Percentiles rank a stretch among this genome's conserved stretches.
Evolutionary conservation across 768 basidiomycete genomes (phyloP).

Genomic region (Pleurotus citrinopileatus): DNA sequence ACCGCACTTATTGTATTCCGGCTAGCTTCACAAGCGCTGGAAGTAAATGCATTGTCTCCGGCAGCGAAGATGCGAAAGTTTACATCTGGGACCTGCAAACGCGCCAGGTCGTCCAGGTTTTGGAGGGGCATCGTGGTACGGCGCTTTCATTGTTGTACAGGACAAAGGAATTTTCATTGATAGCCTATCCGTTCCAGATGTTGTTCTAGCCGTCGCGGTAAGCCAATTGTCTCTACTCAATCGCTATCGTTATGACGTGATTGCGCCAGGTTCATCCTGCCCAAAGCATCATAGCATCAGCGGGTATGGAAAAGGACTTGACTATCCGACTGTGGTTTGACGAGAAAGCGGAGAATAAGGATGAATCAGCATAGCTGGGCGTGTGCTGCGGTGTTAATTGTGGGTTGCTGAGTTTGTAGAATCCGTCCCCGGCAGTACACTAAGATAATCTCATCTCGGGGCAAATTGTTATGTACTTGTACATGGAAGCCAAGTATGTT

Average conservation of each 20-base stretch:
- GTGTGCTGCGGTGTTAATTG: too few relatives aligned
- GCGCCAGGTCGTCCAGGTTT: slow-evolving; percentile 67
- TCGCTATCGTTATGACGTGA: slow-evolving; percentile 9
- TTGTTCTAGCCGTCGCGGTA: slow-evolving; percentile 79
- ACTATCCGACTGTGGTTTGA: slow-evolving; percentile 83
- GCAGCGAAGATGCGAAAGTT: slow-evolving; percentile 87
- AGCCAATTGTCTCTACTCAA: slow-evolving; percentile 20
- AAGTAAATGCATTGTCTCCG: slow-evolving; percentile 77
- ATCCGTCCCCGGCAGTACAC: neutral
- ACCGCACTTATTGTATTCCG: slow-evolving; percentile 80
- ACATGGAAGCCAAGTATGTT: too few relatives aligned
- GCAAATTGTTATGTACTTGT: too few relatives aligned
- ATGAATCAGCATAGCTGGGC: too few relatives aligned
- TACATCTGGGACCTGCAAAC: slow-evolving; percentile 91
- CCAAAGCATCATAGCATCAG: slow-evolving; percentile 75
- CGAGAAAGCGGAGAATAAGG: too few relatives aligned
- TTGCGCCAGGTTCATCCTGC: slow-evolving; percentile 69
- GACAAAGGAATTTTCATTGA: slow-evolving; percentile 10
- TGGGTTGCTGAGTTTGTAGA: too few relatives aligned
- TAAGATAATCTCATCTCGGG: too few relatives aligned
- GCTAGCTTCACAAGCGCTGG: slow-evolving; percentile 65
- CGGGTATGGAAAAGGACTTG: slow-evolving; percentile 87
- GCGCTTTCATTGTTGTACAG: neutral
- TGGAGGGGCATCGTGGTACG: slow-evolving; percentile 81
- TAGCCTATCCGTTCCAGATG: slow-evolving; percentile 30